Evolutionary conservation across 306 rosid genomes (phyloP).

Genomic region (Amphicarpaea edgeworthii): DNA sequence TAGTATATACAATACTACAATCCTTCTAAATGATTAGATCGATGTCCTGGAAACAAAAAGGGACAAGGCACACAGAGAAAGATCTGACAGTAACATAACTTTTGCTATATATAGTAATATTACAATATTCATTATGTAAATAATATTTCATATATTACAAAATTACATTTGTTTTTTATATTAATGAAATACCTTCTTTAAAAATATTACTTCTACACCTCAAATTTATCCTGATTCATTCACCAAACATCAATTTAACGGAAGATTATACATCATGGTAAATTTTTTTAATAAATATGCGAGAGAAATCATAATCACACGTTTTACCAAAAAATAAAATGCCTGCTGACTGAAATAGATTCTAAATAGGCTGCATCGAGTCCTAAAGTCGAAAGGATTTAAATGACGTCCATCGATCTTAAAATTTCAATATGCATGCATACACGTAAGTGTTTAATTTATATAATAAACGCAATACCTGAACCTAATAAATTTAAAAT

Average conservation of each 20-base stretch:
- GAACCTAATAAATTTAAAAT: background rate
- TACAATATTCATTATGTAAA: too few species aligned
- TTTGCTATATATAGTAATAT: background rate
- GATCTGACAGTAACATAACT: background rate
- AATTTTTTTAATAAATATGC: too few species aligned
- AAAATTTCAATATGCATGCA: background rate
- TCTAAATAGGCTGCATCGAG: background rate
- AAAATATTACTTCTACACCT: too few species aligned
- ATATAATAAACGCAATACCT: background rate
- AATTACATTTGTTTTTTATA: too few species aligned
- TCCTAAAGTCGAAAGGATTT: background rate
- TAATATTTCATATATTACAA: too few species aligned
- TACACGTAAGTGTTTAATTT: background rate
- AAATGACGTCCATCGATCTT: background rate
- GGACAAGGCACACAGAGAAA: background rate
- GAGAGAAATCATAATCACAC: background rate
- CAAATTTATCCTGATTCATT: too few species aligned
- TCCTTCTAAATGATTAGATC: conserved; percentile 1
- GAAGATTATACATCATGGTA: background rate
- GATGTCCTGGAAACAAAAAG: background rate
- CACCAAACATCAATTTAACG: background rate
- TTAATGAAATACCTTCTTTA: too few species aligned
- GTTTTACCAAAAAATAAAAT: background rate
- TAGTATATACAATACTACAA: too few species aligned
- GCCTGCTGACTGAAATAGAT: background rate